Base-by-base conservation (phyloP, 2,329 filamentous ascomycete species). In the Xylaria sp. region DNA sequence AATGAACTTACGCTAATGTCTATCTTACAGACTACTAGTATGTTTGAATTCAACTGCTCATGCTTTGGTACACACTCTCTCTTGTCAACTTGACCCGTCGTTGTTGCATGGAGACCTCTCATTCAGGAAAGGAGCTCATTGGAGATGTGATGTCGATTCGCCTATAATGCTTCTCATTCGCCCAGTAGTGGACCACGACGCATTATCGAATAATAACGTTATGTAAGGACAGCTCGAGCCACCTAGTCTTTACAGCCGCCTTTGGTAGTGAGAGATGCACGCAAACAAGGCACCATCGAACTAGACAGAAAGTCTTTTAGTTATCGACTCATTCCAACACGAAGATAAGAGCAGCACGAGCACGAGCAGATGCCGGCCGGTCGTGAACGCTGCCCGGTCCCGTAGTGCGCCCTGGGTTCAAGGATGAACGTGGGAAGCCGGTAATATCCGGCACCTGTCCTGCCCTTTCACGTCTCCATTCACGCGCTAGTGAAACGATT, bases 291-390 rank as follows among this genome's bases (percentile, higher is more conserved):
- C 56, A 25, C n/a, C 9, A 18, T 34, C 25, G n/a, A 34, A n/a
- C 54, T 48, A 50, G 28, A 48, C 32, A 8, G 25, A 20, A 28
- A 52, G 52, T 55, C 32, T 9, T 39, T 57, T 61, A 3, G 51
- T 54, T 51, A 5, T 55, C 25, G 18, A 57, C 41, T 50, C 44
- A 57, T 55, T 59, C 23, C 46, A 12, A 50, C n/a, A 44, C 9
- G 18, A 58, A 34, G 5, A 54, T 58, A 55, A 8, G 15, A 63
- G 48, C 54, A 32, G 48, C 54, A 52, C 48, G 48, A 57, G 37
- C 56, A 61, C 56, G 23, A 34, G 41, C 60, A 54, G 57, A 68
- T 62, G 37, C 48, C 46, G 60, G 32, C 44, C 41, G 25, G 34
- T 6, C 32, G 15, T 23, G 50, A 41, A 20, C 25, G 44, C 25